A percentile compares a stretch with the other conserved stretches of the same genome.
phyloP scores from a whole-genome alignment of 2,329 filamentous ascomycete genomes.

The Elsinoe arachidis region DNA sequence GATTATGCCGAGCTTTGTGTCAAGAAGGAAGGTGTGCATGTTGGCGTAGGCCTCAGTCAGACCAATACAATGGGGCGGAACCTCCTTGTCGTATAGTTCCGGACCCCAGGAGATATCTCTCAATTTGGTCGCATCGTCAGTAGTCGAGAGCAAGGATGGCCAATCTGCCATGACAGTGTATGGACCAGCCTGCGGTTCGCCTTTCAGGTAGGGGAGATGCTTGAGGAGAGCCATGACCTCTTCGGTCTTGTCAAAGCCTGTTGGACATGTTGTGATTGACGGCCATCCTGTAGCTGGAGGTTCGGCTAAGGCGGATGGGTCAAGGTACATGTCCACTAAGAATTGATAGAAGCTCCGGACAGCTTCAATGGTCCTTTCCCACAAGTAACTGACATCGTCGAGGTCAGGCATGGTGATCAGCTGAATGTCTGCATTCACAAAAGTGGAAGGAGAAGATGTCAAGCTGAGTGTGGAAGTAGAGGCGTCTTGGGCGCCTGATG shows the following conservation, averaged over 20 bases:
- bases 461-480: too few species aligned
- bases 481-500: too few species aligned
- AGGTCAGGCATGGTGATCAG: not conserved
- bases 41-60: not conserved
- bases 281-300: not conserved
- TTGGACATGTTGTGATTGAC: not conserved
- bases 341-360: slow-evolving; percentile 1
- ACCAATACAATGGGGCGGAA: not conserved
- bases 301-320: not conserved
- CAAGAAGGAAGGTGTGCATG: not conserved
- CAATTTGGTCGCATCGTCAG: not conserved
- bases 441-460: too few species aligned
- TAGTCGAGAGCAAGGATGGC: not conserved
- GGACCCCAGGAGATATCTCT: too few species aligned
- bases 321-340: not conserved
- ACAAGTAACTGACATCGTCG: slow-evolving; percentile 6
- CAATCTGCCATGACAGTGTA: not conserved
- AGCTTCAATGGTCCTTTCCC: not conserved
- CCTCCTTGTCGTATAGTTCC: not conserved
- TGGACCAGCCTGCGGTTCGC: too few species aligned
- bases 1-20: not conserved
- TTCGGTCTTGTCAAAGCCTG: too few species aligned
- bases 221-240: too few species aligned
- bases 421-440: too few species aligned
- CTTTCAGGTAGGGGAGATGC: too few species aligned